Base-by-base conservation (phyloP, 148 eudicot genomes). In the Rhododendron williamsianum region DNA sequence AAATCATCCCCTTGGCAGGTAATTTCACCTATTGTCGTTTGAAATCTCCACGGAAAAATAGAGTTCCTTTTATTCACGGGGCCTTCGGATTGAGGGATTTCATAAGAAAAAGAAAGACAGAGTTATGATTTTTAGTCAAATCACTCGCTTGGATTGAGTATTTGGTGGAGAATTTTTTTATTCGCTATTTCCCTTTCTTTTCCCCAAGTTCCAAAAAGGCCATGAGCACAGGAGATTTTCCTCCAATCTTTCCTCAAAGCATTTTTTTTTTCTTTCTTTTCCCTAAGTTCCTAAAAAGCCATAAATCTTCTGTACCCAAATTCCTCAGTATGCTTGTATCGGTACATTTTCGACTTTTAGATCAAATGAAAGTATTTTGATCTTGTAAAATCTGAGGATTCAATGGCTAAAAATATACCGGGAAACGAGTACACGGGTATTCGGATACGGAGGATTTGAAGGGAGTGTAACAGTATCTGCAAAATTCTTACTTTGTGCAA, bases 1-100 rank as follows among this genome's bases (percentile, higher is more conserved):
- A 80, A 67, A 35, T 92, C 98, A 51, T 84, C 96, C 72, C 97
- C 93, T 49, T 78, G 63, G 51, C 98, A 96, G 98, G 98, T 95
- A 85, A 9, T 2, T 48, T 85, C 41, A 33, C 21, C 10, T n/a
- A 2, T 56, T 19, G 19, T 16, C 6, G 38, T 49, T 16, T 81
- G 6, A 21, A 3, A 16, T 81, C 19, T 13, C 8, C 33, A 65
- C 4, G 33, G 10, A 65, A 23, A 7, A 0, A 23, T 0, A 65
- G 72, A 65, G 12, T 10, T 65, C 9, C n/a, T 1, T 65, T 65
- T 2, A 10, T 36, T 13, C 21, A 2, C 23, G 1, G 19, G 21
- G 21, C 21, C 21, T 54, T 54, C 6, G 54, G 54, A 51, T 12
- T 4, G 58, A 54, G 21, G 58, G 58, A 13, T 54, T 54, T 54